Conservation (phyloP, 1,284 basidiomycete species). For the Quambalaria eucalypti region DNA sequence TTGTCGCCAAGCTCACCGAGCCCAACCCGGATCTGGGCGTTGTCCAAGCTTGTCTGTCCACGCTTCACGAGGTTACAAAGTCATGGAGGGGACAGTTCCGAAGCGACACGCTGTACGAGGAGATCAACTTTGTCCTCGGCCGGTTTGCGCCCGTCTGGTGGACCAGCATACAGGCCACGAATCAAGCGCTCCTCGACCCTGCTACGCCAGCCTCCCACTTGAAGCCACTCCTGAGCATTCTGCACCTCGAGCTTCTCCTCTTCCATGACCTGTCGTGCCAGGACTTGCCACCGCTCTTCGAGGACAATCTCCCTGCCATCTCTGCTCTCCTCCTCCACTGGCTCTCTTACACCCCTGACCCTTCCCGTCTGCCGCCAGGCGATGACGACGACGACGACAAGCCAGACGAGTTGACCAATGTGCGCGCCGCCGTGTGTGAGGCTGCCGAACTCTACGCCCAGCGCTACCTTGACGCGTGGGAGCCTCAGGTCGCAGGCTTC, state of each 20-base stretch:
- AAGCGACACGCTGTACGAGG: slow-evolving; percentile 73
- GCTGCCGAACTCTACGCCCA: slow-evolving; percentile 87
- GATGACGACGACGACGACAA: slow-evolving; percentile 61
- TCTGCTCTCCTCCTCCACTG: slow-evolving; percentile 31
- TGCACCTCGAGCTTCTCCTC: slow-evolving; percentile 66
- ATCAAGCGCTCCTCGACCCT: slow-evolving; percentile 49
- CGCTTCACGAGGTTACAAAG: slow-evolving; percentile 89
- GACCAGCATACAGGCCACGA: slow-evolving; percentile 52
- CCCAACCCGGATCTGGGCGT: slow-evolving; percentile 70
- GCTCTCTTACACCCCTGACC: slow-evolving; percentile 26
- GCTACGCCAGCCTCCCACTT: slow-evolving; percentile 39
- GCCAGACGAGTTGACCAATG: slow-evolving; percentile 71
- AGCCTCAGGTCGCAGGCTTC: slow-evolving; percentile 64
- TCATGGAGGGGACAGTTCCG: slow-evolving; percentile 85
- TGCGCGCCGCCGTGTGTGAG: slow-evolving; percentile 83
- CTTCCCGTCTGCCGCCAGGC: slow-evolving; percentile 19
- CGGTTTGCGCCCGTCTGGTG: slow-evolving; percentile 78
- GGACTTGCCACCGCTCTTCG: slow-evolving; percentile 86
- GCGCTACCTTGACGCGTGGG: slow-evolving; percentile 77
- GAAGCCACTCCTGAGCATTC: slow-evolving; percentile 44
- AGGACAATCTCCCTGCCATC: slow-evolving; percentile 63
- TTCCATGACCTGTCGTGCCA: slow-evolving; percentile 92
- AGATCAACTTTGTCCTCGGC: slow-evolving; percentile 82
- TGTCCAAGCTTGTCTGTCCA: slow-evolving; percentile 82
- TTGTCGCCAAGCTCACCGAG: slow-evolving; percentile 54